phyloP scores from a whole-genome alignment of 371 early-diverging fungal species.

The Zancudomyces culisetae region DNA sequence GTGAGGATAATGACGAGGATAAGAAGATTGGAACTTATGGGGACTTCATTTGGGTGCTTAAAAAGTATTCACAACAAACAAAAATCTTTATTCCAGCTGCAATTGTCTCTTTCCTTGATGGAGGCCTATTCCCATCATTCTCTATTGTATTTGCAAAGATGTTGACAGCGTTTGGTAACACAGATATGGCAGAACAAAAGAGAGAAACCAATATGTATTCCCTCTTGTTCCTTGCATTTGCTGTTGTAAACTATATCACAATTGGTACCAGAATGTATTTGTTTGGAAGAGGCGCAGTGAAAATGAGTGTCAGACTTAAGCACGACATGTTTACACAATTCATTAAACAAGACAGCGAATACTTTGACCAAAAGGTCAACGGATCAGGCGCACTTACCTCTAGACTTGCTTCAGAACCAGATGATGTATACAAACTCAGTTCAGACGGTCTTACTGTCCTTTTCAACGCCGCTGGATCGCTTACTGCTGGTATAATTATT shows the following conservation, averaged over 20 bases:
- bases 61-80: constrained; percentile 8
- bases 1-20: too few relatives aligned
- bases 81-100: constrained; percentile 9
- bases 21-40: too few relatives aligned
- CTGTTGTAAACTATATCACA: too few relatives aligned
- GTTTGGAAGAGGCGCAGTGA: constrained; percentile 27
- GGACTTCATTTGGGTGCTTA: too few relatives aligned
- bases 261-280: too few relatives aligned
- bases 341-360: constrained; percentile 65
- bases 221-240: constrained; percentile 11
- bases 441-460: constrained; percentile 37
- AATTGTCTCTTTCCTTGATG: constrained; percentile 27
- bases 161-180: constrained; percentile 17
- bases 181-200: constrained; percentile 11
- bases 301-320: constrained; percentile 37
- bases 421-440: constrained; percentile 43
- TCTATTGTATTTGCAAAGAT: constrained; percentile 30
- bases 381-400: constrained; percentile 65
- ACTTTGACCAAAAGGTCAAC: constrained; percentile 67
- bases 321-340: constrained; percentile 32
- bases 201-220: constrained; percentile 12
- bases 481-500: constrained; percentile 16
- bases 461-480: constrained; percentile 22
- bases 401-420: constrained; percentile 65
- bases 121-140: constrained; percentile 29